Base-by-base conservation (phyloP, 2,329 filamentous ascomycete genomes). In the Zymoseptoria pseudotritici region DNA sequence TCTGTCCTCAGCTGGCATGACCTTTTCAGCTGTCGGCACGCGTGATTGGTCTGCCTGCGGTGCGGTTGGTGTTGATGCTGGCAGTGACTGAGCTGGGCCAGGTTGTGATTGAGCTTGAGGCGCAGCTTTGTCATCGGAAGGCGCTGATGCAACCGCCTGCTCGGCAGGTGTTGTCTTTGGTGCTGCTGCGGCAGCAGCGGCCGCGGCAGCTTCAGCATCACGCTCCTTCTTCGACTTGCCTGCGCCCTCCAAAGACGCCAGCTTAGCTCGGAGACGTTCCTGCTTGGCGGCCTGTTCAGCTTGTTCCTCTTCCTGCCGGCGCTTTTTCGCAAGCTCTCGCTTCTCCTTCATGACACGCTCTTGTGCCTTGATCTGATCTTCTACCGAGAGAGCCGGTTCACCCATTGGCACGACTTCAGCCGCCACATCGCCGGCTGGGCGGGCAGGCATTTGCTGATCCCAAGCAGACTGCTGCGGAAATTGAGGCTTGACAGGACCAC, bases 301-400 rank as follows among this genome's bases (percentile, higher is more conserved):
- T 53, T 65, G 63, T 50, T 73, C 70, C 56, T 72, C 67, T 58
- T 72, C 69, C 42, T 66, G 56, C 9, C 68, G 66, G 20, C 68
- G 65, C 63, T 69, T 68, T 31, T 62, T 65, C 11, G 68, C 69
- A 19, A 60, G 61, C 56, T 72, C 69, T 17, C 73, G 71, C 67
- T 76, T 79, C 59, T 77, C 77, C 22, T 64, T 73, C 75, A 66
- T 73, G 10, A 73, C 77, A 31, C 81, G 80, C 71, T 82, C 75
- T 80, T 89, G 81, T 78, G 88, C 75, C 83, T 88, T 69, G 77
- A 83, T 72, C 79, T 85, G 64, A 80, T 80, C 76, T 60, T 88
- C 85, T 49, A 84, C 79, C 17, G 61, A 61, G 8, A 58, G 55
- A 4, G 57, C 61, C 1, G 62, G 52, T 20, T 64, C 62, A 13